Conservation (phyloP, 1,139 yeast species). For the Starmera stellimalicola region DNA sequence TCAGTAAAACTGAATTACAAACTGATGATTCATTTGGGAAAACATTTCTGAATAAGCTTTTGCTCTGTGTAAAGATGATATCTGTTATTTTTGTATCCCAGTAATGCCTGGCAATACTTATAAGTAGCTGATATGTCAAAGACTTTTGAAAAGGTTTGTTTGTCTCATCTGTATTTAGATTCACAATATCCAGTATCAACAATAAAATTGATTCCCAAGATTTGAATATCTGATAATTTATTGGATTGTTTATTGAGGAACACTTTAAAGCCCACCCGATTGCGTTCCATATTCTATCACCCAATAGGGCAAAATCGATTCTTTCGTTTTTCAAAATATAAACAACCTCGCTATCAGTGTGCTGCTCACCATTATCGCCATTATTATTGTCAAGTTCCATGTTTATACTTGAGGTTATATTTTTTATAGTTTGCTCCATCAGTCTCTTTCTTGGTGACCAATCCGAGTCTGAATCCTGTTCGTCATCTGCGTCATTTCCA, state of each 20-base stretch:
- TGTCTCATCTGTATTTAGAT: constrained; percentile 2
- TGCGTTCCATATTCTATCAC: constrained; percentile 13
- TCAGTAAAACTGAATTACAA: constrained; percentile 10
- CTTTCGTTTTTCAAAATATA: constrained; percentile 13
- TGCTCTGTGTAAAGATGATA: constrained; percentile 4
- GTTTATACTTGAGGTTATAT: background rate
- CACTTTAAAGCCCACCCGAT: constrained; percentile 15
- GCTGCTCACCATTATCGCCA: background rate
- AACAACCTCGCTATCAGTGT: constrained; percentile 9
- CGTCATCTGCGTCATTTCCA: constrained; percentile 2
- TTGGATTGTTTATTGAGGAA: constrained; percentile 4
- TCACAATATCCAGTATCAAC: constrained; percentile 11
- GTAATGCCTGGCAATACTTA: constrained; percentile 18
- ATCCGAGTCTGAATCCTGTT: constrained; percentile 2
- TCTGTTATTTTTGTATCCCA: constrained; percentile 19
- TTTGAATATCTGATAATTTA: constrained; percentile 10
- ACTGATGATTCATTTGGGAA: constrained; percentile 10
- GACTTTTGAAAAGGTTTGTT: constrained; percentile 3
- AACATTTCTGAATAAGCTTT: constrained; percentile 4
- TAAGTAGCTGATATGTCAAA: constrained; percentile 6
- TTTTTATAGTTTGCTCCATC: constrained; percentile 6
- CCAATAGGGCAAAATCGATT: constrained; percentile 12
- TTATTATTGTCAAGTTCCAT: background rate
- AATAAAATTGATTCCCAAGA: constrained; percentile 14
- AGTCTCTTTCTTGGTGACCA: constrained; percentile 16